Base-by-base conservation (phyloP, 495 filamentous ascomycete species). In the Penicillium arizonense region DNA sequence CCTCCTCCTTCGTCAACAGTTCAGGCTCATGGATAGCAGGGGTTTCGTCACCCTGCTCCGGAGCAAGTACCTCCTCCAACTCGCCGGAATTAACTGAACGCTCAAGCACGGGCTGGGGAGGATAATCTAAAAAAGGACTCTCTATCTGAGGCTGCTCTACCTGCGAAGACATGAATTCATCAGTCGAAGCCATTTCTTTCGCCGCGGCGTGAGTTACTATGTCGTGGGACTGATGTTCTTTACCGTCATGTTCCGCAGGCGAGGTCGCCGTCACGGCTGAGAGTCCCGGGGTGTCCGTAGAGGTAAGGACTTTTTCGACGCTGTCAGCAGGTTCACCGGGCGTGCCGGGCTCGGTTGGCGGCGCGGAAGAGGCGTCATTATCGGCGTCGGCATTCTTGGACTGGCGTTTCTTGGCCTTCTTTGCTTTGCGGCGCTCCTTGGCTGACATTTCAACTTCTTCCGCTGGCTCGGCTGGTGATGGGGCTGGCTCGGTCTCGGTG, bases 181-280 rank as follows among this genome's bases (percentile, higher is more conserved):
- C 74, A 77, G 74, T 76, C 74, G 71, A 75, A 73, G 58, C 63
- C 59, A 71, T 52, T 61, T 70, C 63, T 63, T 73, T 65, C 66
- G 68, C 65, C 64, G 60, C 65, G 47, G 46, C 56, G 62, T 67
- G 59, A 48, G 53, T 60, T 57, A 67, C 62, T 58, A 55, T 71
- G 69, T 68, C 72, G 72, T 69, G 72, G 69, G 72, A 75, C 72
- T 75, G 74, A 71, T 70, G 57, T 52, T 76, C 72, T 74, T 77
- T 76, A 76, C 72, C 70, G 68, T 75, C 69, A 67, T 74, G 63
- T 69, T 75, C 72, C 66, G 68, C 67, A 72, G 72, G 70, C 61
- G 63, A 63, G 63, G 54, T 37, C 59, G 64, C 69, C 62, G 64
- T 69, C 40, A 69, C 65, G 57, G 61, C 56, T 54, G 58, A 55